A percentile compares a stretch with the other conserved stretches of the same genome.
These are phyloP conservation scores for Phlegmacium glaucopus DNA, from an alignment of 768 basidiomycete species.

Conservation along the genomic window DNA sequence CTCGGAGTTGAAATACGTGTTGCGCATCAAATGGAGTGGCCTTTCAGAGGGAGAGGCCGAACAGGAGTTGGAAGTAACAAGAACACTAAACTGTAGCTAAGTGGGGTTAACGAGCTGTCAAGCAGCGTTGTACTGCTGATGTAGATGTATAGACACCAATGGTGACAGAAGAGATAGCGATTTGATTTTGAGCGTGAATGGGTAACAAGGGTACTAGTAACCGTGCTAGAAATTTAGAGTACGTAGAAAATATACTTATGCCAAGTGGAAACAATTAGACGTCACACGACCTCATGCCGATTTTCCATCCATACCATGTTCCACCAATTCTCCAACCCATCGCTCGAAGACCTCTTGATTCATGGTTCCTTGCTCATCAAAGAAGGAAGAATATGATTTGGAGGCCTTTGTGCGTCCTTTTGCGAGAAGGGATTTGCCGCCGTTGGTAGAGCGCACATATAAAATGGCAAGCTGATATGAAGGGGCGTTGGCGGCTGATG, in stretches of 20 bases:
- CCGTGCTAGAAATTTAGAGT: no score
- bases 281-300: slow-evolving; percentile 26
- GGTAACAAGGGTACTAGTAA: no score
- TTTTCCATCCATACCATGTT: slow-evolving; percentile 70
- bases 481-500: slow-evolving; percentile 44
- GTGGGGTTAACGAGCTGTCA: no score
- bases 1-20: slow-evolving; percentile 43
- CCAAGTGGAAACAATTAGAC: no score
- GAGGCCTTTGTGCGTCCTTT: slow-evolving; percentile 59
- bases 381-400: slow-evolving; percentile 67
- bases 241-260: no score
- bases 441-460: slow-evolving; percentile 78
- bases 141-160: no score
- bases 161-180: no score
- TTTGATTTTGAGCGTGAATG: no score
- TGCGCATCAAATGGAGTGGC: slow-evolving; percentile 57
- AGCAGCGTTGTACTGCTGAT: no score
- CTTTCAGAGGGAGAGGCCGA: slow-evolving; percentile 34
- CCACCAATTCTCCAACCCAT: slow-evolving; percentile 77
- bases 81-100: no score
- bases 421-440: slow-evolving; percentile 81
- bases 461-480: slow-evolving; percentile 63
- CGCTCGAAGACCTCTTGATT: slow-evolving; percentile 71
- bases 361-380: slow-evolving; percentile 78
- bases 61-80: no score